Base-by-base conservation (phyloP, 345 rosid species). In the Draba incana region DNA sequence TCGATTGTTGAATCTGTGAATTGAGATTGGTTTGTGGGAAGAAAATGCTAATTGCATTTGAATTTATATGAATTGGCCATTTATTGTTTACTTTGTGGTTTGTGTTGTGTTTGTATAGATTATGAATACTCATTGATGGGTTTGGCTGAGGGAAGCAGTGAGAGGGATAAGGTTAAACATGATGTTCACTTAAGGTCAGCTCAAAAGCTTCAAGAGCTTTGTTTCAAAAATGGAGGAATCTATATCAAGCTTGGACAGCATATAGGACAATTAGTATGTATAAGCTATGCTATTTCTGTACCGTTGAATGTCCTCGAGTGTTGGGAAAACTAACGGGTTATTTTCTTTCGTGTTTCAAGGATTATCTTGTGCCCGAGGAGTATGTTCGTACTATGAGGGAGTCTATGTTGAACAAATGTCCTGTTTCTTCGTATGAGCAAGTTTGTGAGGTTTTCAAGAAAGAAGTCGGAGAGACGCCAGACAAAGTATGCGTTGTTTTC, bases 171-270 rank as follows among this genome's bases (percentile, higher is more conserved):
- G 69, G 80, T 80, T 41, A 89, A 88, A 71, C 96, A 89, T 66
- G 96, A 92, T 81, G 99, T 95, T 75, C 98, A 94, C 75, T 81
- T 87, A 52, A 84, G 98, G 74, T 94, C 98, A 6, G 98, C 99
- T 0, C 81, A 41, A 4, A 92, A 91, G 86, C 98, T 92, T 74
- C 96, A 87, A 75, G 93, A 92, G 48, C 82, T 89, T 12, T 95
- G 96, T 81, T 94, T 91, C 72, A 85, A 58, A 76, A 91, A 94
- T 77, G 98, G 97, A 72, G 99, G 98, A 68, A 83, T 94, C 59
- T 89, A 91, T 76, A 89, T 91, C 69, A 91, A 94, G 83, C 95
- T 91, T n/a, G 97, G 99, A 24, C 97, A 94, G 80, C 96, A 89
- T 74, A 77, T 91, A 27, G 98, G 97, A 30, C 93, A 94, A 78